Conservation (phyloP, 495 filamentous ascomycete genomes). For the Penicillium longicatenatum region DNA sequence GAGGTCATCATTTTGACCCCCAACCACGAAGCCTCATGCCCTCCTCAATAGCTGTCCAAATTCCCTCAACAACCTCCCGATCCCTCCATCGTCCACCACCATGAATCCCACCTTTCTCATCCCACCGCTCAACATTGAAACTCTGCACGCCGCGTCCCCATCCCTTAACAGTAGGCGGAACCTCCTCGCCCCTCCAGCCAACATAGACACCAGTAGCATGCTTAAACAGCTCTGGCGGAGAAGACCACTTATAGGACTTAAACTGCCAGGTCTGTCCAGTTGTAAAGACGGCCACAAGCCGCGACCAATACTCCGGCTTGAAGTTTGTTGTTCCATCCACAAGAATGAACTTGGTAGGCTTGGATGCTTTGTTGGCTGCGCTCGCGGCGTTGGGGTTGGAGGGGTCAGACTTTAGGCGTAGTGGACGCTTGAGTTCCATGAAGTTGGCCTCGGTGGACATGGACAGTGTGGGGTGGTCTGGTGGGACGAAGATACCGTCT, state of each 20-base stretch:
- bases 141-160: slow-evolving; percentile 84
- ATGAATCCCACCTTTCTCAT: slow-evolving; percentile 52
- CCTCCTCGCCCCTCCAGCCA: slow-evolving; percentile 84
- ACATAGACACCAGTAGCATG: slow-evolving; percentile 86
- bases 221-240: slow-evolving; percentile 84
- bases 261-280: slow-evolving; percentile 99
- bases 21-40: slow-evolving; percentile 86
- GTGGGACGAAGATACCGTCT: slow-evolving; percentile 75
- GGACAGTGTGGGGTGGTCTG: slow-evolving; percentile 63
- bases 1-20: slow-evolving; percentile 48
- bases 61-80: slow-evolving; percentile 87
- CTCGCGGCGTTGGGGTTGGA: slow-evolving; percentile 31
- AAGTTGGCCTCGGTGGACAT: slow-evolving; percentile 67
- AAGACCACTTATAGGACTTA: slow-evolving; percentile 95
- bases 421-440: slow-evolving; percentile 75
- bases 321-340: slow-evolving; percentile 92
- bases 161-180: slow-evolving; percentile 71
- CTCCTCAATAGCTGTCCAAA: slow-evolving; percentile 89
- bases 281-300: slow-evolving; percentile 96
- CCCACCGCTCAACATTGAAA: slow-evolving; percentile 79
- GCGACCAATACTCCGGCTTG: slow-evolving; percentile 96
- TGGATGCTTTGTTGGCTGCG: slow-evolving; percentile 34
- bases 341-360: slow-evolving; percentile 84
- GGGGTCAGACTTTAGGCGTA: slow-evolving; percentile 64
- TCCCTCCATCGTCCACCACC: slow-evolving; percentile 81